Conservation (phyloP, 768 basidiomycete species). For the Gautieria morchelliformis region DNA sequence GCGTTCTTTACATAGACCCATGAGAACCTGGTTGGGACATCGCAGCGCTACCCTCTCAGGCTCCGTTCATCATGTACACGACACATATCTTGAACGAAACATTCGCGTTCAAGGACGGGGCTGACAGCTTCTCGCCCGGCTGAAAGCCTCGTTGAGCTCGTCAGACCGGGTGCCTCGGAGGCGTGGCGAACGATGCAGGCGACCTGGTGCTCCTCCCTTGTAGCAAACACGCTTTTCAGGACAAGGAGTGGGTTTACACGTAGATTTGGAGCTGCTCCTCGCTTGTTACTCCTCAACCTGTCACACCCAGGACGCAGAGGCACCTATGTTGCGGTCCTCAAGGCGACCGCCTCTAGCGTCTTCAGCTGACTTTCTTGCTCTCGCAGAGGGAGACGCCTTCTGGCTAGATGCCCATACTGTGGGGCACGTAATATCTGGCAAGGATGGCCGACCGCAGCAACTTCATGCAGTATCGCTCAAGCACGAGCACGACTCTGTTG, state of each 20-base stretch:
- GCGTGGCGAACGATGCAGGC: constrained; percentile 57
- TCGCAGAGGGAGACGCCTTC: constrained; percentile 66
- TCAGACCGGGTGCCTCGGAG: constrained; percentile 55
- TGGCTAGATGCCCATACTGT: constrained; percentile 70
- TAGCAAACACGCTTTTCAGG: constrained; percentile 61
- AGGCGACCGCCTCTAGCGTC: constrained; percentile 36
- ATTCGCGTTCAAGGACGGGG: constrained; percentile 50
- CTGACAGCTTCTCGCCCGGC: constrained; percentile 62
- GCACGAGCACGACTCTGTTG: constrained; percentile 25
- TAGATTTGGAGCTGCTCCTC: neutral
- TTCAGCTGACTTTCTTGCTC: constrained; percentile 41
- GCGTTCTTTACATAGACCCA: no score
- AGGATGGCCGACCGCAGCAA: constrained; percentile 38
- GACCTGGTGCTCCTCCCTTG: constrained; percentile 59
- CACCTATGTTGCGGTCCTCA: constrained; percentile 51
- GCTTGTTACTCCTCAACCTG: neutral
- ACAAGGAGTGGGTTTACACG: constrained; percentile 50
- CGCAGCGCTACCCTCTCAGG: constrained; percentile 1
- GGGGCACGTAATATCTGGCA: constrained; percentile 52
- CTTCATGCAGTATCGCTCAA: constrained; percentile 53
- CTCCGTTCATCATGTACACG: neutral
- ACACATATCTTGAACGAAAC: constrained; percentile 13
- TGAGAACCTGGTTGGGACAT: no score
- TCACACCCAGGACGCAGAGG: constrained; percentile 57
- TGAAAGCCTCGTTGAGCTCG: constrained; percentile 57